Evolutionary conservation across 2,329 filamentous ascomycete genomes (phyloP).

Genomic region (Fusarium odoratissimum): DNA sequence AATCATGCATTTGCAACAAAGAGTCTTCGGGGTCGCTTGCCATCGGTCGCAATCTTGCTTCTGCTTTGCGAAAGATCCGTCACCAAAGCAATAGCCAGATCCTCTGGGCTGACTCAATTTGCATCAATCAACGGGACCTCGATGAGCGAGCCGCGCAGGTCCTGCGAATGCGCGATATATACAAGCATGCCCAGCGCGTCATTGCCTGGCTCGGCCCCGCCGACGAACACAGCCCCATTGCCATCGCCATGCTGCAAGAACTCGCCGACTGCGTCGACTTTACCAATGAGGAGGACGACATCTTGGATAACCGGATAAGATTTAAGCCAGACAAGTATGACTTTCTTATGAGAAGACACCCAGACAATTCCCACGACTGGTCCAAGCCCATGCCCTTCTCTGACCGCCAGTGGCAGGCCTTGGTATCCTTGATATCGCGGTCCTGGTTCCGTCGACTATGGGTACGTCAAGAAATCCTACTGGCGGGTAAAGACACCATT

Average conservation of each 20-base stretch:
- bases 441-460: constrained; percentile 1
- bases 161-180: constrained; percentile 4
- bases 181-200: not conserved
- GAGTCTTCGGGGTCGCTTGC: not conserved
- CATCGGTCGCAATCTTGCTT: constrained; percentile 3
- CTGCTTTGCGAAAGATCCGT: not conserved
- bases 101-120: constrained; percentile 15
- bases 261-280: constrained; percentile 4
- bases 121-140: constrained; percentile 3
- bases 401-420: not conserved
- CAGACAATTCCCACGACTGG: not conserved
- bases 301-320: not conserved
- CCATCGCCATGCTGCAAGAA: not conserved
- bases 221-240: not conserved
- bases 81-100: not conserved
- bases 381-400: not conserved
- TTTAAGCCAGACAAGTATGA: not conserved
- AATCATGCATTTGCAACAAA: not conserved
- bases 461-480: not conserved
- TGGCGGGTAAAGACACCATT: not conserved
- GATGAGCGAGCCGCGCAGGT: not conserved
- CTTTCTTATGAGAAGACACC: not conserved
- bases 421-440: not conserved
- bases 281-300: not conserved
- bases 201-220: constrained; percentile 1